Evolutionary conservation across 495 filamentous ascomycete genomes (phyloP), one percentile per base, ranked within the genome.

Genomic region (Aspergillus asperescens): DNA sequence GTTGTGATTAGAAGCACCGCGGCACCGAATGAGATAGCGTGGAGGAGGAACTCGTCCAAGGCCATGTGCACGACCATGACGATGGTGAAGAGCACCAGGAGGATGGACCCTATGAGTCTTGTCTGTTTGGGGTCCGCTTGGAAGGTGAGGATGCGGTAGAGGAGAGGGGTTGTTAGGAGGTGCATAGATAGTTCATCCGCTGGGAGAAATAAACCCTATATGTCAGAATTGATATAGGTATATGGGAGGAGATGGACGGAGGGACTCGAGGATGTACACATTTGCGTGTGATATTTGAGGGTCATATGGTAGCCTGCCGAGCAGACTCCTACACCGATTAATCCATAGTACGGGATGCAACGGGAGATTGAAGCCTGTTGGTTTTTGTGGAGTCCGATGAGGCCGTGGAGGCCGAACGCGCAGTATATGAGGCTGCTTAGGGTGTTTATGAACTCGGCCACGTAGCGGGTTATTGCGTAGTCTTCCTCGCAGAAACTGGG

Each of bases 361-460:
- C 66, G 66, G 23, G 59, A 47, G 13, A 42, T 32, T 12, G 58
- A 51, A 3, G 19, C 29, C 37, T 53, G 28, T 6, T 50, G 16
- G n/a, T 60, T 60, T 0, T 29, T 22, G 24, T 35, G 50, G 6
- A 68, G 61, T 10, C 62, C 54, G 18, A 25, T 13, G 5, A 68
- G 41, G 25, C 66, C 66, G 47, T 66, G 60, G 12, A 63, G 48
- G 1, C 61, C 66, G 31, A 58, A 66, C 5, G 63, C 12, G 15
- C 63, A 61, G 46, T 62, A 69, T 0, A 60, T 41, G 22, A 59
- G 35, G 41, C 63, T 69, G 41, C 63, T 69, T 25, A 63, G 52
- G 12, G 61, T 66, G 28, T 69, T 69, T 48, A 69, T 66, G n/a
- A 69, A 69, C 44, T 69, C 66, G 16, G 66, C 66, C 12, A 69